phyloP scores from a whole-genome alignment of 768 basidiomycete species.

The Sistotremastrum suecicum region DNA sequence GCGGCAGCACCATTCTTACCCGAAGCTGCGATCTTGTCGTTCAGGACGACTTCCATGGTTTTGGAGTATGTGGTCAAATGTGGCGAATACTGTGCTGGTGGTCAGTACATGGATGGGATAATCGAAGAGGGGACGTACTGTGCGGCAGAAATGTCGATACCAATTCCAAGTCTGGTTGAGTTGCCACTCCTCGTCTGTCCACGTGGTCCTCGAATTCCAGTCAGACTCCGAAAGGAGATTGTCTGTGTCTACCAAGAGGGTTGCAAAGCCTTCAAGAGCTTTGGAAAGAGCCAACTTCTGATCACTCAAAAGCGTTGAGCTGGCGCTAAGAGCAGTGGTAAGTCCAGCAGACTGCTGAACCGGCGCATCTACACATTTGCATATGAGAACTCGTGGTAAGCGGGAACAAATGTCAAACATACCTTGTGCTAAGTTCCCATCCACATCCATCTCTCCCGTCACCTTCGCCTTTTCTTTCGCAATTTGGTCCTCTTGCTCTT shows the following conservation, averaged over 20 bases:
- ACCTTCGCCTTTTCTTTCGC: constrained; percentile 59
- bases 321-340: constrained; percentile 60
- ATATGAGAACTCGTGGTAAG: constrained; percentile 9
- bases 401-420: neutral
- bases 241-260: constrained; percentile 39
- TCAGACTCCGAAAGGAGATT: constrained; percentile 48
- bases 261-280: constrained; percentile 66
- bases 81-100: too few species aligned
- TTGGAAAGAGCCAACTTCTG: constrained; percentile 60
- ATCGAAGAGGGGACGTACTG: constrained; percentile 29
- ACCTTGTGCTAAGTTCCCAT: constrained; percentile 38
- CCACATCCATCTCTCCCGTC: constrained; percentile 55
- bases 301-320: constrained; percentile 57
- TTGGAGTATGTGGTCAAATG: too few species aligned
- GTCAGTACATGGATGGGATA: too few species aligned
- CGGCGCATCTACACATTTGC: constrained; percentile 25
- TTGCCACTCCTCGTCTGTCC: constrained; percentile 67
- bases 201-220: constrained; percentile 57
- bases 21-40: too few species aligned
- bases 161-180: constrained; percentile 84
- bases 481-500: constrained; percentile 79
- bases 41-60: too few species aligned
- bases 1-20: too few species aligned
- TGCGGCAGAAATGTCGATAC: constrained; percentile 80
- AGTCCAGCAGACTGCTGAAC: constrained; percentile 51